phyloP scores from a whole-genome alignment of 768 basidiomycete genomes.

The Mycena olivaceomarginata region DNA sequence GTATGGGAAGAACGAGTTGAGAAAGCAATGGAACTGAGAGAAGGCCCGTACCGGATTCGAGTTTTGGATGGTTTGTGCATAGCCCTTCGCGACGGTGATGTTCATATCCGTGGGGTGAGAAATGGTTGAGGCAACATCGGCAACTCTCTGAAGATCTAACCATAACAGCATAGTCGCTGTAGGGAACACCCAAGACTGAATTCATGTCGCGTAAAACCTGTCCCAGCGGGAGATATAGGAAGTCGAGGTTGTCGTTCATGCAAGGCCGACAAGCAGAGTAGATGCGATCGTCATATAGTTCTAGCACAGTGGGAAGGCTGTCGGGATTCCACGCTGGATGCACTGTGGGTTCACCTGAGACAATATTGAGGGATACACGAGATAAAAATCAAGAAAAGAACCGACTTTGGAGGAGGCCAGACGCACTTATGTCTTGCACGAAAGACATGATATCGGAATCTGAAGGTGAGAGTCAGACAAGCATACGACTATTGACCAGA shows the following conservation, averaged over 20 bases:
- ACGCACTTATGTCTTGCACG: too few species aligned
- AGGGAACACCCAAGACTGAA: conserved; percentile 6
- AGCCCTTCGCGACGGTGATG: neutral
- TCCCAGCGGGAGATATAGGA: neutral
- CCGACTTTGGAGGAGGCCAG: neutral
- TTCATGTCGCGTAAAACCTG: neutral
- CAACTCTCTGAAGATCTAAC: neutral
- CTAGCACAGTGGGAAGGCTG: neutral
- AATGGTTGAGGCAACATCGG: neutral
- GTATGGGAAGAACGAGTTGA: too few species aligned
- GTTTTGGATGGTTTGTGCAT: conserved; percentile 23
- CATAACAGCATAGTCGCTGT: neutral
- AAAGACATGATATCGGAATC: too few species aligned
- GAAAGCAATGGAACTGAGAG: neutral
- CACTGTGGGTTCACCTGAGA: neutral
- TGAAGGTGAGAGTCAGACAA: too few species aligned
- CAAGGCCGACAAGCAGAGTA: neutral
- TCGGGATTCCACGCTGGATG: conserved; percentile 4
- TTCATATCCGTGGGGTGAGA: conserved; percentile 10
- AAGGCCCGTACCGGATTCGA: neutral
- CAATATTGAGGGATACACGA: neutral
- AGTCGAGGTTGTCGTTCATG: neutral
- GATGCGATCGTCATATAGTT: conserved; percentile 1
- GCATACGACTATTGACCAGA: too few species aligned
- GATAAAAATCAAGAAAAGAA: too few species aligned